A percentile compares a stretch with the other conserved stretches of the same genome.
Conservation (phyloP, 371 early-diverging fungal species). For the Syncephalastrum contaminatum region DNA sequence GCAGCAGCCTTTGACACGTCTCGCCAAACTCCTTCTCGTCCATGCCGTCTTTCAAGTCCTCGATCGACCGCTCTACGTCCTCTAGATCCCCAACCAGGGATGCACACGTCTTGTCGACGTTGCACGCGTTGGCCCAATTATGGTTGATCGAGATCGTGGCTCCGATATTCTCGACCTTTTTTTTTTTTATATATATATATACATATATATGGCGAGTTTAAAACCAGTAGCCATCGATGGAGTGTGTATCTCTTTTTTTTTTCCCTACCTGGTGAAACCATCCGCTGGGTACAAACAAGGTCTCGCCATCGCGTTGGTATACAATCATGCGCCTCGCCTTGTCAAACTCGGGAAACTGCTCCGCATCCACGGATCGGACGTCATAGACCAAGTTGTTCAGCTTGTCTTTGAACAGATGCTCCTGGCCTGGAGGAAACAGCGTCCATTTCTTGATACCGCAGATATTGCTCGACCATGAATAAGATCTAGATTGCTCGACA, state of each 20-base stretch:
- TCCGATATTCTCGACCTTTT: constrained; percentile 60
- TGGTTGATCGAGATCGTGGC: constrained; percentile 78
- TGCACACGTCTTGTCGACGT: constrained; percentile 44
- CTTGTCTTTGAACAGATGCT: constrained; percentile 44
- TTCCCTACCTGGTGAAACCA: constrained; percentile 70
- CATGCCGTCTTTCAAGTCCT: constrained; percentile 52
- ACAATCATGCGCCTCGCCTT: constrained; percentile 48
- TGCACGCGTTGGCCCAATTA: constrained; percentile 70
- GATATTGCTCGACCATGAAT: constrained; percentile 79
- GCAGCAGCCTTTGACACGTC: constrained; percentile 49
- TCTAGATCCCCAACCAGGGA: constrained; percentile 48
- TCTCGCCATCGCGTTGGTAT: constrained; percentile 63
- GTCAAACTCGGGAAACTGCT: constrained; percentile 50
- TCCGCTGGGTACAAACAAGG: constrained; percentile 71
- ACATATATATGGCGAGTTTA: not conserved
- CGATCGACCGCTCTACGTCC: constrained; percentile 54
- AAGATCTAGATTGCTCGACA: constrained; percentile 42
- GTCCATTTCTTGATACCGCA: constrained; percentile 76
- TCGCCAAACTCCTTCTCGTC: constrained; percentile 43
- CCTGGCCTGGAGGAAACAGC: constrained; percentile 66
- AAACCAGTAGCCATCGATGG: too few species aligned
- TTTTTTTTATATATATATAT: too few species aligned
- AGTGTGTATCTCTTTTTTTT: not conserved
- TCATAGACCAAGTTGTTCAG: constrained; percentile 55
- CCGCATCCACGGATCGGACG: constrained; percentile 54